Evolutionary conservation across 805 yeast species (phyloP).

Genomic region (Myxozyma vanderwaltii): DNA sequence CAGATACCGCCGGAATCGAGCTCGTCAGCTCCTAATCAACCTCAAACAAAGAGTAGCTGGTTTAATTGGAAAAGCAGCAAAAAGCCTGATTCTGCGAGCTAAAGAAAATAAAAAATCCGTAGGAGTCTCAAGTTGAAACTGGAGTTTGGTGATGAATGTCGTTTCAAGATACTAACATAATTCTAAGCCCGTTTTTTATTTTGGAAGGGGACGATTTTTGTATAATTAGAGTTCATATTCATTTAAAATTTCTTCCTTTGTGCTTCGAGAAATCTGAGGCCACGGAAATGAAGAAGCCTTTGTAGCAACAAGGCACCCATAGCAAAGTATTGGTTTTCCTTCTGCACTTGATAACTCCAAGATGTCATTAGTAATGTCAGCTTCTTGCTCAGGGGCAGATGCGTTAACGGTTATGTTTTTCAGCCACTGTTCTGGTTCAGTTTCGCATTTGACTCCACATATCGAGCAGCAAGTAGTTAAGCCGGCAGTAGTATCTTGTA

Average conservation of each 20-base stretch:
- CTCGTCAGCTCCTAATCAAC: neutral
- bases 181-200: neutral
- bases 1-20: neutral
- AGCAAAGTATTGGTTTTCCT: conserved; percentile 15
- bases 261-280: conserved; percentile 43
- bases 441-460: conserved; percentile 58
- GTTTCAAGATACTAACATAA: too few species aligned
- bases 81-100: neutral
- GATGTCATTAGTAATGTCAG: neutral
- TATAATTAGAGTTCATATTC: conserved; percentile 46
- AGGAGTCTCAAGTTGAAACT: neutral
- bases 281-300: conserved; percentile 42
- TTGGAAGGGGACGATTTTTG: neutral
- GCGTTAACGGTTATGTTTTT: conserved; percentile 64
- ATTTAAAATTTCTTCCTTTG: conserved; percentile 47
- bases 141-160: too few species aligned
- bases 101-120: neutral
- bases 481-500: conserved; percentile 72
- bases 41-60: conserved; percentile 4
- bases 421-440: conserved; percentile 61
- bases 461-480: conserved; percentile 55
- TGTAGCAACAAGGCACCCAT: conserved; percentile 31
- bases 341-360: neutral
- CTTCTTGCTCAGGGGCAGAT: conserved; percentile 43
- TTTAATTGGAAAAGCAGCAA: conserved; percentile 2